Conservation (phyloP, 1,284 basidiomycete genomes). For the Papiliotrema flavescens region DNA sequence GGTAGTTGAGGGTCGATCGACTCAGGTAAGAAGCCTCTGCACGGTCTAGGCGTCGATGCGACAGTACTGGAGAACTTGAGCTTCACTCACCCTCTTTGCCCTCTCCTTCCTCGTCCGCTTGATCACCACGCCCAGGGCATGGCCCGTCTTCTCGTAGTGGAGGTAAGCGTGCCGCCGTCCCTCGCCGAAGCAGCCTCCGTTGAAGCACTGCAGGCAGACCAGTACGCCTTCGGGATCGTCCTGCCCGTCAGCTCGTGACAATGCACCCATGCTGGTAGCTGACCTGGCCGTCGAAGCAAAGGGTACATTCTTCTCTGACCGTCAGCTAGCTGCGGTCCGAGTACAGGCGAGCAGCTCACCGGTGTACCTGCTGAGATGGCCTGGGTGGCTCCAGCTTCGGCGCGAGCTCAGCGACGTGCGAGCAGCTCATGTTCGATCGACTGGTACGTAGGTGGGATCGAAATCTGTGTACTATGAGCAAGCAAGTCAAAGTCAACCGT, state of each 20-base stretch:
- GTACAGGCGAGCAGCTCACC: conserved; percentile 26
- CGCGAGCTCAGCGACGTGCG: conserved; percentile 30
- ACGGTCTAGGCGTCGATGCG: no score
- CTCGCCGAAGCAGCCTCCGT: conserved; percentile 72
- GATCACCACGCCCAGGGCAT: conserved; percentile 76
- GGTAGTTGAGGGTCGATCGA: no score
- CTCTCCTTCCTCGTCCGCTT: conserved; percentile 68
- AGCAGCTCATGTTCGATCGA: conserved; percentile 25
- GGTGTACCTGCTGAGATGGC: conserved; percentile 44
- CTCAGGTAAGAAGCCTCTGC: no score
- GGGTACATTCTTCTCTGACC: conserved; percentile 58
- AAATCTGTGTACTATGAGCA: background rate
- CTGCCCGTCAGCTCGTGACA: conserved; percentile 47
- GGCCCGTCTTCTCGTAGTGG: conserved; percentile 68
- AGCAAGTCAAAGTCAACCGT: background rate
- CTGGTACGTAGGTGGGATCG: background rate
- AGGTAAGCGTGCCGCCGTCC: conserved; percentile 64
- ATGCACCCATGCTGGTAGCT: conserved; percentile 6
- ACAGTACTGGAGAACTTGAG: no score
- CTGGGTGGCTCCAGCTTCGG: conserved; percentile 29
- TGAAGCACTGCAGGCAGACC: conserved; percentile 90
- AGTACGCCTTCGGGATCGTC: conserved; percentile 74
- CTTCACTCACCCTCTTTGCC: conserved; percentile 59
- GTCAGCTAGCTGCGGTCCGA: conserved; percentile 4
- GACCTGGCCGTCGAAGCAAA: conserved; percentile 93